Base-by-base conservation (phyloP, 2,329 filamentous ascomycete species). In the Beauveria medogensis region DNA sequence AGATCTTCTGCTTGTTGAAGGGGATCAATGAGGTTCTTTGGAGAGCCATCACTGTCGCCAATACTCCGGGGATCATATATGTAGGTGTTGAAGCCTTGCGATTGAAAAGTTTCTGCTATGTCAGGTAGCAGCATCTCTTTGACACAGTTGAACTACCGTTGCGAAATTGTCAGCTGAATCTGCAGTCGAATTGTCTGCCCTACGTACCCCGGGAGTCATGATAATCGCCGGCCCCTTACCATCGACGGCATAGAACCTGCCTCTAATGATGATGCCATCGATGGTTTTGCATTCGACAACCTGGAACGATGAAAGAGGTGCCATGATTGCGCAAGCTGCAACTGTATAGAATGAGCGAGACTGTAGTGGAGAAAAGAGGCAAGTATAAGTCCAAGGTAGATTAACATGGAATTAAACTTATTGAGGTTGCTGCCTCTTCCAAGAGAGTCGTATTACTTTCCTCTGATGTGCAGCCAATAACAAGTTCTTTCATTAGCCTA, bases 201-300 rank as follows among this genome's bases (percentile, higher is more conserved):
- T 34, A 65, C 66, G 56, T 62, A 71, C 67, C 2, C 69, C 70
- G 8, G 68, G 68, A 16, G 63, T 70, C 56, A 70, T 64, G 22
- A 72, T 65, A n/a, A 73, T 64, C 22, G 62, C 71, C 4, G 71
- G 66, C 5, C 67, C 69, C 30, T 59, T 63, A 26, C 63, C 26
- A 9, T 48, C 50, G 9, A 70, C 72, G 28, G 70, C 67, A 62
- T 71, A 78, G 14, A 78, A 65, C 63, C 66, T 68, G 10, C 75
- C 77, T 16, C 71, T 67, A 9, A 78, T 64, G 9, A 67, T 74
- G 5, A 75, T 48, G 7, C 74, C 74, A 65, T 78, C 75, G 3
- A 76, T 53, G 7, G 76, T 77, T 47, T 71, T 70, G 67, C 77
- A 76, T 61, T 76, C 71, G 51, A 78, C 70, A 47, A 72, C 68